Base-by-base conservation (phyloP, 1,284 basidiomycete species). In the Tylopilus sp. region DNA sequence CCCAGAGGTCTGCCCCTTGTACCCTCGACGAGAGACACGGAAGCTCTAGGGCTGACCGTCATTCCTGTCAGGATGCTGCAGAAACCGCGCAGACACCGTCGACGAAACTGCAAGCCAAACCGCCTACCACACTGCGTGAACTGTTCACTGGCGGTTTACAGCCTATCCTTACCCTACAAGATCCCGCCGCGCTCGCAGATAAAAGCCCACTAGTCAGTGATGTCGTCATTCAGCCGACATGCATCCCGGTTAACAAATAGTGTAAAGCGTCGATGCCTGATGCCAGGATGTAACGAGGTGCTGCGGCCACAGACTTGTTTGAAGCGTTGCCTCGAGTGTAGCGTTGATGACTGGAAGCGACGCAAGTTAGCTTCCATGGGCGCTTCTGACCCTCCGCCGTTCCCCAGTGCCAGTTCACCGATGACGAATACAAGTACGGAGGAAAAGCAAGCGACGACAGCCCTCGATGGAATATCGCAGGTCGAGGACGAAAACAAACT, bases 271-370 rank as follows among this genome's bases (percentile, higher is more conserved):
- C 36, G 11, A 8, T 66, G 62, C 29, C 34, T 41, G 18, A 48
- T 41, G 13, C 26, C 41, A 7, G 46, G 48, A 21, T 66, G 60
- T 36, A 40, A 44, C 8, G 52, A 58, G 15, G 6, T 18, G 3
- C 38, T 65, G 21, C 30, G 51, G 0, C n/a, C 41, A 9, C 48
- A 48, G 1, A 47, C 46, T 2, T 25, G 28, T 19, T 49, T 54
- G 44, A 33, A 57, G n/a, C 51, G 51, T 6, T 65, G 60, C 25
- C 40, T 59, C 19, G 45, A 49, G 19, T 65, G 62, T 37, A 52
- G 47, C 36, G 13, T 59, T 15, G 16, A 33, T 12, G 47, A 47
- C 16, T 65, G 64, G 60, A 61, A 51, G 8, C 51, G 39, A 21
- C 50, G 45, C n/a, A 51, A n/a, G 19, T 28, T 29, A 28, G 33